Conservation (phyloP, 2,329 filamentous ascomycete species). For the Sporothrix variecibatus region DNA sequence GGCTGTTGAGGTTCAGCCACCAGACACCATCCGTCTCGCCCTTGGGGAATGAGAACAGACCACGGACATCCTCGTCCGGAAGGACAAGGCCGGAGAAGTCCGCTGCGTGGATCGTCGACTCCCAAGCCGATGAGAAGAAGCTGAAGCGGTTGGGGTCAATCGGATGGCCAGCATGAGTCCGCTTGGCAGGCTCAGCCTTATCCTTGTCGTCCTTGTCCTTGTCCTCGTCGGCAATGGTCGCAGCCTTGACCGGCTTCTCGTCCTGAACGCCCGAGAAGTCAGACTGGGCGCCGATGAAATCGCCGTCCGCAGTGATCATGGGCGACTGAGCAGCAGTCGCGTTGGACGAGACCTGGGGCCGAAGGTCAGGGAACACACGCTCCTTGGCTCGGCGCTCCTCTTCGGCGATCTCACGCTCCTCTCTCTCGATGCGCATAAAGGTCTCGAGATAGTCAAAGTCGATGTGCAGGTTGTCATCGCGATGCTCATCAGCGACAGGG, state of each 20-base stretch:
- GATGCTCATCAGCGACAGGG: constrained; percentile 67
- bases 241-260: constrained; percentile 50
- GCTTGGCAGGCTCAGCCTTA: constrained; percentile 30
- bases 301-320: constrained; percentile 56
- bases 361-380: constrained; percentile 63
- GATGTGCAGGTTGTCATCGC: constrained; percentile 74
- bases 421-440: constrained; percentile 70
- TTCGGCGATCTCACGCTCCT: constrained; percentile 50
- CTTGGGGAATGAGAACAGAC: constrained; percentile 72
- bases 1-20: constrained; percentile 95
- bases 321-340: constrained; percentile 38
- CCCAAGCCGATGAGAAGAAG: constrained; percentile 94
- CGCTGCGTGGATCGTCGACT: constrained; percentile 87
- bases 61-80: constrained; percentile 85
- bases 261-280: constrained; percentile 43
- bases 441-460: constrained; percentile 94
- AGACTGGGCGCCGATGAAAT: constrained; percentile 57
- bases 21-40: constrained; percentile 78
- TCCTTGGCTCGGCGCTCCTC: constrained; percentile 54
- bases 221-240: constrained; percentile 40
- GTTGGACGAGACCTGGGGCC: constrained; percentile 42
- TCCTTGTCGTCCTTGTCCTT: constrained; percentile 34
- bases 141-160: constrained; percentile 80
- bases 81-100: constrained; percentile 86
- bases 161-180: constrained; percentile 33